Base-by-base conservation (phyloP, 73 alveolate species). In the Strombidium stylifer region DNA sequence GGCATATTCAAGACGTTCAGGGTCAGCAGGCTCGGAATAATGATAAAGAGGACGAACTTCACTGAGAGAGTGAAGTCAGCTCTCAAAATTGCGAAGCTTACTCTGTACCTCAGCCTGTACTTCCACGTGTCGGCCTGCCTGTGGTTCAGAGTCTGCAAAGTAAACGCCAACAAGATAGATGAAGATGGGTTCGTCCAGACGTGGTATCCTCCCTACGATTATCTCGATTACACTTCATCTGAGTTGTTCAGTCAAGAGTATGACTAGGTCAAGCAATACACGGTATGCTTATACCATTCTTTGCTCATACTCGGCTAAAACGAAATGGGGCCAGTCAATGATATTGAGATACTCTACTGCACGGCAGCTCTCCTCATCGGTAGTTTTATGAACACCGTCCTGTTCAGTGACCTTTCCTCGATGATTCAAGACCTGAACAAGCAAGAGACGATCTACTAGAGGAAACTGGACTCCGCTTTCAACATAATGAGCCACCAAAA, bases 301-400 rank as follows among this genome's bases (percentile, higher is more conserved):
- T 61, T 77, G 25, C 61, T 77, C 34, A 77, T 77, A 83, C 35
- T 77, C 3, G 77, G 69, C 27, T 76, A 77, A 1, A 77, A 69
- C 34, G 89, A 77, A 40, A 77, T 69, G 35, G 82, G 78, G 4
- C 78, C 78, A 0, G 55, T 71, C n/a, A 61, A 60, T 30, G 65
- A 68, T 18, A 28, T 25, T 18, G 89, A 77, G 37, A 27, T 64
- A 4, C 57, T 52, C 23, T 34, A 68, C 18, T 10, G 28, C 36
- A 65, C 66, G 20, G 60, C 68, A 3, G 36, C 36, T 16, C 28
- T 77, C 54, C 46, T 77, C 24, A 10, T 49, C n/a, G 80, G 66
- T 31, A 56, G 69, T 2, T 55, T 77, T 0, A 57, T 77, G 4
- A 65, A 73, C 24, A 83, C 84, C 15, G 28, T 18, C 30, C 41